phyloP scores from a whole-genome alignment of 768 basidiomycete genomes.

The Tricholoma sp. region DNA sequence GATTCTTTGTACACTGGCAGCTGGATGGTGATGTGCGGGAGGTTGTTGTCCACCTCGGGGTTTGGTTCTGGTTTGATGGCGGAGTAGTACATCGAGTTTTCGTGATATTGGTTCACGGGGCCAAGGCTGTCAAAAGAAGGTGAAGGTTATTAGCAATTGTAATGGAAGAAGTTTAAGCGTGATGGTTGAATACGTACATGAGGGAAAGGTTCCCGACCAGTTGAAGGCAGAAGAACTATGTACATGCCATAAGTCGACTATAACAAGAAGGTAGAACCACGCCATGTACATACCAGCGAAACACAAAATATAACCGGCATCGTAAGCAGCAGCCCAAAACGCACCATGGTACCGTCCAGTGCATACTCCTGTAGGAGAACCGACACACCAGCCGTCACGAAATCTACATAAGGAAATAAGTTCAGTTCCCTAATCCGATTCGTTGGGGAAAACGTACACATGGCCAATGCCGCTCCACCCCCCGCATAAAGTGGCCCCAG shows the following conservation, averaged over 20 bases:
- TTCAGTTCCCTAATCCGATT: too few species aligned
- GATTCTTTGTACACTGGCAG: constrained; percentile 88
- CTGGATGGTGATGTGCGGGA: constrained; percentile 78
- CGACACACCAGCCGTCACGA: constrained; percentile 53
- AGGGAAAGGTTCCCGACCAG: constrained; percentile 62
- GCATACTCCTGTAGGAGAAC: constrained; percentile 64
- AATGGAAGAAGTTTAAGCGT: constrained; percentile 7
- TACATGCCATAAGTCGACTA: not conserved
- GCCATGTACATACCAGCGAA: constrained; percentile 51
- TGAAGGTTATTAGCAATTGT: constrained; percentile 13
- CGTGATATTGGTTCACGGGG: constrained; percentile 80
- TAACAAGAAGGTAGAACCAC: constrained; percentile 1
- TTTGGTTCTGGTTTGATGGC: constrained; percentile 62
- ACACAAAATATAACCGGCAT: constrained; percentile 73
- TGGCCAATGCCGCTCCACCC: constrained; percentile 54
- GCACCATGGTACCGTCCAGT: constrained; percentile 53
- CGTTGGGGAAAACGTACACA: constrained; percentile 57
- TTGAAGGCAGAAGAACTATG: constrained; percentile 80
- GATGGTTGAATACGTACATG: constrained; percentile 30
- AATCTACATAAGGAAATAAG: too few species aligned
- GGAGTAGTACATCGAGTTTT: constrained; percentile 81
- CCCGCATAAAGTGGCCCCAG: constrained; percentile 73
- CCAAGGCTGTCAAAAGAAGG: constrained; percentile 40
- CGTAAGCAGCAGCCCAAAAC: constrained; percentile 64
- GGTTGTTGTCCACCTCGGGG: constrained; percentile 58